These are phyloP conservation scores for Alternaria sp. DNA, from an alignment of 2,329 filamentous ascomycete genomes.

Conservation along the genomic window DNA sequence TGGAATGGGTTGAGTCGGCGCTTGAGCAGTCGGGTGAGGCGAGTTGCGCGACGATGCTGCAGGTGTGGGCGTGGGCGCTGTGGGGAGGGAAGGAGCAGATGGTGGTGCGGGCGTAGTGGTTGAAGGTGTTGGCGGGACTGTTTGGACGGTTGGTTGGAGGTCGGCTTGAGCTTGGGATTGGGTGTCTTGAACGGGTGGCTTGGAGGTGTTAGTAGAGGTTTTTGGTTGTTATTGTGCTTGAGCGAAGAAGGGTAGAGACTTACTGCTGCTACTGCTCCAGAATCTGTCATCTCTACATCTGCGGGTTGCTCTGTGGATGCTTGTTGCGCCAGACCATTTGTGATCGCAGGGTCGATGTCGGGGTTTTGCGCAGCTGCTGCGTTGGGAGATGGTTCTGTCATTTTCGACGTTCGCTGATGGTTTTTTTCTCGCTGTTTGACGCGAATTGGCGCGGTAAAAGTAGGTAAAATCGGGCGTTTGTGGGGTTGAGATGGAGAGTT, in stretches of 20 bases:
- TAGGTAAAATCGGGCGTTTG: background rate
- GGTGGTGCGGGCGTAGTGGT: constrained; percentile 8
- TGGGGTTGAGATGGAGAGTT: background rate
- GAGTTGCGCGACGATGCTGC: constrained; percentile 45
- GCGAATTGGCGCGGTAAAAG: background rate
- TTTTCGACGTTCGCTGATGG: constrained; percentile 8
- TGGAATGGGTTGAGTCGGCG: constrained; percentile 50
- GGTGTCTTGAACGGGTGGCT: constrained; percentile 1
- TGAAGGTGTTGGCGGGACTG: constrained; percentile 19
- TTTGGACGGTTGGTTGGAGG: constrained; percentile 19
- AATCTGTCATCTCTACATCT: constrained; percentile 46
- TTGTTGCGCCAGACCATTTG: constrained; percentile 28
- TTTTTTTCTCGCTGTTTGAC: background rate
- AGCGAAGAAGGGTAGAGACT: background rate
- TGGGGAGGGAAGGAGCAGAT: constrained; percentile 1
- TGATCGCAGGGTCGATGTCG: constrained; percentile 26
- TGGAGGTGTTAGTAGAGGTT: background rate
- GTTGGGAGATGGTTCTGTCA: constrained; percentile 12
- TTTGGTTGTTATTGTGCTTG: too few relatives aligned
- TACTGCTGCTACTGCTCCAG: constrained; percentile 20
- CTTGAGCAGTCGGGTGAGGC: constrained; percentile 43
- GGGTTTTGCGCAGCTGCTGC: constrained; percentile 19
- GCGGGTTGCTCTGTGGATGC: constrained; percentile 10
- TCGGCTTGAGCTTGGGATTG: background rate
- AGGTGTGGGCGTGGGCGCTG: constrained; percentile 17